phyloP scores from a whole-genome alignment of 192 early-diverging fungal genomes.

The Linnemannia hyalina region DNA sequence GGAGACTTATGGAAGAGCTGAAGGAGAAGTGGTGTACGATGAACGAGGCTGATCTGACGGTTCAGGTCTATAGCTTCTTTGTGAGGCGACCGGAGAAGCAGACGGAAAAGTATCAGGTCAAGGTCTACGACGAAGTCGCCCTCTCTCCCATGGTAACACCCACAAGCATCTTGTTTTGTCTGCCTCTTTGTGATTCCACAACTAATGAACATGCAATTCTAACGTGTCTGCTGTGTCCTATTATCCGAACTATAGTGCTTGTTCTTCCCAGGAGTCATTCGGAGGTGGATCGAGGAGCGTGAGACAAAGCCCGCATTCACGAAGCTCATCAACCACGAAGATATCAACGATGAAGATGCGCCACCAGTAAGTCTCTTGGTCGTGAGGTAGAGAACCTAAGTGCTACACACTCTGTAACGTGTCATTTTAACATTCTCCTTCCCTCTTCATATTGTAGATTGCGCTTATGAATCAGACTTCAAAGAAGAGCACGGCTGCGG shows the following conservation, averaged over 20 bases:
- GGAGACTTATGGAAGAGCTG: constrained; percentile 82
- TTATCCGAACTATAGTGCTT: constrained; percentile 38
- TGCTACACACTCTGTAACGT: neutral
- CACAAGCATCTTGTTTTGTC: neutral
- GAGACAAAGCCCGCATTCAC: constrained; percentile 39
- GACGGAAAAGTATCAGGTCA: constrained; percentile 83
- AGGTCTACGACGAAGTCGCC: constrained; percentile 89
- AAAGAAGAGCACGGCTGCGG: constrained; percentile 35
- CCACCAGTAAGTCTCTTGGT: constrained; percentile 33
- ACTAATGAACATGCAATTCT: neutral
- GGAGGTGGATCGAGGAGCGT: constrained; percentile 48
- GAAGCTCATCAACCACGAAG: constrained; percentile 46
- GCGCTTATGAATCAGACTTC: constrained; percentile 28
- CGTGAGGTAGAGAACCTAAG: neutral
- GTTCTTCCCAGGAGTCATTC: constrained; percentile 61
- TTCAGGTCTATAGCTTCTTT: constrained; percentile 86
- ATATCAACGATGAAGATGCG: constrained; percentile 51
- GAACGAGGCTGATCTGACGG: constrained; percentile 86
- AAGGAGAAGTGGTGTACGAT: constrained; percentile 89
- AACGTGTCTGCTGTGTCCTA: neutral
- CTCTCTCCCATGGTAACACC: constrained; percentile 79
- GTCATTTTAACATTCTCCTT: neutral
- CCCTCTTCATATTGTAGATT: constrained; percentile 7
- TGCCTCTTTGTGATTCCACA: neutral
- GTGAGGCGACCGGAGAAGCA: constrained; percentile 78